Base-by-base conservation (phyloP, 2,329 filamentous ascomycete genomes). In the Macroventuria anomochaeta region DNA sequence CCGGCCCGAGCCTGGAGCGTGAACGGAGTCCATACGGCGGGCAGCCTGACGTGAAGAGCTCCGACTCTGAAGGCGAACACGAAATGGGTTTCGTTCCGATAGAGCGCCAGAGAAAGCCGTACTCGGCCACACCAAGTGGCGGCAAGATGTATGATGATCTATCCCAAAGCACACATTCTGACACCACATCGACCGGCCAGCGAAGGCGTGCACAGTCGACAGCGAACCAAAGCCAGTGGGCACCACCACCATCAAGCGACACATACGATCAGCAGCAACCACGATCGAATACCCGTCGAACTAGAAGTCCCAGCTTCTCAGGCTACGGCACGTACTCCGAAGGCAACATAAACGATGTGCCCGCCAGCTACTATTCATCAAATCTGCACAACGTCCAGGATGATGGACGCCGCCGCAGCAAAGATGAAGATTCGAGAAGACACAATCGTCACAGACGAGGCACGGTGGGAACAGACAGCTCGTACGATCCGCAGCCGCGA, bases 81-180 rank as follows among this genome's bases (percentile, higher is more conserved):
- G 63, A 68, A 1, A 69, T 75, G 1, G 71, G 79, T 0, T 67
- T 77, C 0, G 76, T 80, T 1, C 83, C 83, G 1, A 82, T 88
- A 39, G 87, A 89, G 65, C 82, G 87, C 5, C 83, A 88, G 63
- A 78, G 87, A 31, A 84, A 88, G 55, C 87, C 87, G 0, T 89
- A 89, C 63, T 77, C 75, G 21, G 82, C 81, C 1, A 81, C 82
- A 20, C 84, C 85, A 13, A 85, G 85, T 8, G 77, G 74, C 21
- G 86, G 85, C 7, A 88, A 86, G 67, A 69, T 77, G 3, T 83
- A 86, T 54, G 77, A 80, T 1, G 69, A 74, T 20, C 61, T 65
- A 5, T 46, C 59, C 56, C 29, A 65, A n/a, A 65, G 63, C 42
- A 34, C 63, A n/a, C 55, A 69, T 13, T 59, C 66, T 3, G 71